A percentile compares a stretch with the other conserved stretches of the same genome.
Evolutionary conservation across 352 stramenopile species (phyloP).

Genomic region (Blastocystis hominis): DNA sequence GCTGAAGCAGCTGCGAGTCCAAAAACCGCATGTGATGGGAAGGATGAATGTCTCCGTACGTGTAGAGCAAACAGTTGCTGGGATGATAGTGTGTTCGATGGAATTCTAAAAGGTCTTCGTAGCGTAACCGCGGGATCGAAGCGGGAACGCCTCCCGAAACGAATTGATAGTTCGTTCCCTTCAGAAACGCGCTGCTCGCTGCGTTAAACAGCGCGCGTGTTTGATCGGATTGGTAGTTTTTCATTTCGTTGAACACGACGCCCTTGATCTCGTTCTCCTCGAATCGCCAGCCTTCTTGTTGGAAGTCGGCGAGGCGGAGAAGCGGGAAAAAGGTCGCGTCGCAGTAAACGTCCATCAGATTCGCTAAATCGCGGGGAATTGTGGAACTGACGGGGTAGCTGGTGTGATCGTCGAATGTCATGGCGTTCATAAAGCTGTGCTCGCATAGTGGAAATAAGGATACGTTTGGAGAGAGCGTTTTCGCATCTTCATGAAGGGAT

Average conservation of each 20-base stretch:
- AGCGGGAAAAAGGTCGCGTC: constrained; percentile 91
- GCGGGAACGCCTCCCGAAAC: constrained; percentile 71
- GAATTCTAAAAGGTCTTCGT: constrained; percentile 71
- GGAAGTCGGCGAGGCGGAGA: constrained; percentile 70
- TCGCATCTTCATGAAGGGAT: constrained; percentile 97
- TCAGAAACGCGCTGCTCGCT: constrained; percentile 36
- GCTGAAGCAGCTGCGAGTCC: constrained; percentile 67
- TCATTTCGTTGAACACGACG: constrained; percentile 60
- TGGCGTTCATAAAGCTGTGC: constrained; percentile 87
- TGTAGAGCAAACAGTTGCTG: constrained; percentile 76
- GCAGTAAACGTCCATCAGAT: constrained; percentile 69
- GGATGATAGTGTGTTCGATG: constrained; percentile 76
- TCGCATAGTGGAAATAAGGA: background rate
- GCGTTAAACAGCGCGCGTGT: constrained; percentile 15
- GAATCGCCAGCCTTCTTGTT: constrained; percentile 78
- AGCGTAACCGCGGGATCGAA: constrained; percentile 70
- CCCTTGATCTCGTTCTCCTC: constrained; percentile 66
- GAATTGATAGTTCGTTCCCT: constrained; percentile 69
- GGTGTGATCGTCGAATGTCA: constrained; percentile 83
- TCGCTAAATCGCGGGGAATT: constrained; percentile 66
- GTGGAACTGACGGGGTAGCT: constrained; percentile 95
- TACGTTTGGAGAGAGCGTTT: constrained; percentile 89
- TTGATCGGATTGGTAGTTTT: constrained; percentile 33
- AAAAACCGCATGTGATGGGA: constrained; percentile 71
- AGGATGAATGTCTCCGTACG: constrained; percentile 74